Conservation (phyloP, 768 basidiomycete species). For the Hebeloma cylindrosporum region DNA sequence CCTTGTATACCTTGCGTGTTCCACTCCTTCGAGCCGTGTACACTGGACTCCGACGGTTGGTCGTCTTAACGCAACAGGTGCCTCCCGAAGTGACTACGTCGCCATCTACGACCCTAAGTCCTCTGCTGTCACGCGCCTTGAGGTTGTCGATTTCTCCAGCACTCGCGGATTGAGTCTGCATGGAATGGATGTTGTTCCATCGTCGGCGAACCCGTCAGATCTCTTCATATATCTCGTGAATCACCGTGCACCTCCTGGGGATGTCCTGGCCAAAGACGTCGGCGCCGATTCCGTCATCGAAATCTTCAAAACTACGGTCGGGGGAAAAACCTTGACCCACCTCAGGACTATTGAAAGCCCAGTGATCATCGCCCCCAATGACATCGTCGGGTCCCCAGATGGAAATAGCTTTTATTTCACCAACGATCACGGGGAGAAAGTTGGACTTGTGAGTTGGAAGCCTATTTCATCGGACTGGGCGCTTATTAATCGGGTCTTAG, state of each 20-base stretch:
- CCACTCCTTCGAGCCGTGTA: conserved; percentile 44
- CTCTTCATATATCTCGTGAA: conserved; percentile 73
- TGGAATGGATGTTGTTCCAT: conserved; percentile 69
- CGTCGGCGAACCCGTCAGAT: conserved; percentile 42
- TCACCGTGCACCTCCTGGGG: conserved; percentile 54
- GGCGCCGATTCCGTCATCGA: conserved; percentile 78
- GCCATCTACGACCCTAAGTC: conserved; percentile 57
- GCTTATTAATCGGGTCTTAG: conserved; percentile 14
- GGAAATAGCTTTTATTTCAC: conserved; percentile 69
- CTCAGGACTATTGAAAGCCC: conserved; percentile 58
- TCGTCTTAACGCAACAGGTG: conserved; percentile 38
- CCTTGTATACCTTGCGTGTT: conserved; percentile 63
- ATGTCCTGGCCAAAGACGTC: conserved; percentile 34
- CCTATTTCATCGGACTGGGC: not conserved
- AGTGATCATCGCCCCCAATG: conserved; percentile 65
- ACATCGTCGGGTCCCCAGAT: conserved; percentile 64
- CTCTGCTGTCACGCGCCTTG: conserved; percentile 44
- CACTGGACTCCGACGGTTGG: conserved; percentile 52
- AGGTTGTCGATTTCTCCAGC: conserved; percentile 37
- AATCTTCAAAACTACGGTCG: conserved; percentile 57
- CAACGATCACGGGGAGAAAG: conserved; percentile 61
- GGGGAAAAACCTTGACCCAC: conserved; percentile 46
- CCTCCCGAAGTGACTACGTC: conserved; percentile 51
- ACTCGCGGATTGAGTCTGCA: conserved; percentile 53
- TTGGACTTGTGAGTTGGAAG: conserved; percentile 45